Base-by-base conservation (phyloP, 768 basidiomycete species). In the Dentipellis sp. region DNA sequence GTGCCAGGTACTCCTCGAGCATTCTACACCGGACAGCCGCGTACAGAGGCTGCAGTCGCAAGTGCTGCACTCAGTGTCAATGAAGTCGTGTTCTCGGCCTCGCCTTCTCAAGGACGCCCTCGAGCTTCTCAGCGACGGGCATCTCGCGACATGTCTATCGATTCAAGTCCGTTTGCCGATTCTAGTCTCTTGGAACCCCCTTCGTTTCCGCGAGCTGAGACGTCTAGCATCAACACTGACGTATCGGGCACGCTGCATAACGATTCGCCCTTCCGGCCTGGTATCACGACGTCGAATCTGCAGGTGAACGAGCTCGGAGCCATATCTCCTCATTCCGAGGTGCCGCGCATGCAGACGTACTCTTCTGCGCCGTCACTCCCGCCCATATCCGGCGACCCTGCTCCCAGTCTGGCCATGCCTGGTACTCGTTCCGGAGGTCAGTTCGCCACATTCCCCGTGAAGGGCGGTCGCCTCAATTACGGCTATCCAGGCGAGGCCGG, bases 1-100 rank as follows among this genome's bases (percentile, higher is more conserved):
- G 81, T 84, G 52, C 91, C 92, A 16, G 94, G 94, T 22, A 73
- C 87, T 36, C 78, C 86, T 2, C 79, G 93, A 16, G 75, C 79
- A 11, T 75, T 84, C 58, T 97, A 94, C 66, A 74, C 75, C 45
- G 83, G 82, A 1, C 87, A 86, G 53, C 68, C 76, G 48, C 82
- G 76, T 60, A 84, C 84, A 0, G 79, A 83, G 49, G 69, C 74
- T 39, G 71, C 87, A 10, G 77, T 87, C 10, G 72, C 73, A 3
- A 88, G 93, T 61, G 85, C 87, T 5, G 70, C 79, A 55, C 77
- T 71, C 29, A 68, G 72, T n/a, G 71, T 87, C 35, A 71, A 68
- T 53, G 79, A 81, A 59, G 78, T 88, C 39, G 60, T 65, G 7
- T 72, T 84, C 54, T 73, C 76, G 3, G 66, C 72, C 22, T 46